Percentiles rank a stretch among this genome's conserved stretches.
Conservation (phyloP, 1,284 basidiomycete genomes). For the Ceraceosorus bombacis region DNA sequence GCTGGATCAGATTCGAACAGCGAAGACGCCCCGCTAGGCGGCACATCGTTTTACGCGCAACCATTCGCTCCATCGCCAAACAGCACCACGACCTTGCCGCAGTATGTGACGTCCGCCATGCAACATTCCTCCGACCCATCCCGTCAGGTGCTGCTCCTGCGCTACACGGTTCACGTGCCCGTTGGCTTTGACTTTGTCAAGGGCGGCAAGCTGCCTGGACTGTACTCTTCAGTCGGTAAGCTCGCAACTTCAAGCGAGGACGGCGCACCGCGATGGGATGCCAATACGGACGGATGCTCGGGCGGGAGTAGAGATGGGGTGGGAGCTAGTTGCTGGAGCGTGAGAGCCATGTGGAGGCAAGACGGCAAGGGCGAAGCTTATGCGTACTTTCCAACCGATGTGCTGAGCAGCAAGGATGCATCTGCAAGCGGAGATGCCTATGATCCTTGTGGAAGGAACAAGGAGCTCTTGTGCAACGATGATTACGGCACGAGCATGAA, state of each 20-base stretch:
- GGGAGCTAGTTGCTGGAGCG: not conserved
- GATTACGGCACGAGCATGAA: not conserved
- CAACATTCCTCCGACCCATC: not conserved
- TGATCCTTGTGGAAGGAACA: not conserved
- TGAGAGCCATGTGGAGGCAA: not conserved
- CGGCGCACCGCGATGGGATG: not conserved
- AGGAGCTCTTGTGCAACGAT: not conserved
- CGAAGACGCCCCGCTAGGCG: conserved; percentile 2
- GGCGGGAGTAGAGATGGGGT: not conserved
- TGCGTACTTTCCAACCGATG: not conserved
- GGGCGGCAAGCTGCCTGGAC: conserved; percentile 32
- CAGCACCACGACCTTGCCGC: not conserved
- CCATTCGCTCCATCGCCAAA: not conserved
- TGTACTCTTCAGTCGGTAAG: conserved; percentile 10
- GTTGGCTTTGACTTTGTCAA: conserved; percentile 23
- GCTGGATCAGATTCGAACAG: not conserved
- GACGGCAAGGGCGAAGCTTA: not conserved
- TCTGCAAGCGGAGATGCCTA: not conserved
- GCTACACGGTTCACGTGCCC: conserved; percentile 15
- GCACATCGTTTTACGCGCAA: conserved; percentile 7
- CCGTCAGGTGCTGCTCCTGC: not conserved
- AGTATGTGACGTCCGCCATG: too few relatives aligned
- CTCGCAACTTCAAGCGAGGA: not conserved
- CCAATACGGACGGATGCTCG: not conserved
- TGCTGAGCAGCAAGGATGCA: too few relatives aligned